A percentile compares a stretch with the other conserved stretches of the same genome.
These are phyloP conservation scores for Saccharomycopsis capsularis DNA, from an alignment of 805 yeast species.

Conservation along the genomic window DNA sequence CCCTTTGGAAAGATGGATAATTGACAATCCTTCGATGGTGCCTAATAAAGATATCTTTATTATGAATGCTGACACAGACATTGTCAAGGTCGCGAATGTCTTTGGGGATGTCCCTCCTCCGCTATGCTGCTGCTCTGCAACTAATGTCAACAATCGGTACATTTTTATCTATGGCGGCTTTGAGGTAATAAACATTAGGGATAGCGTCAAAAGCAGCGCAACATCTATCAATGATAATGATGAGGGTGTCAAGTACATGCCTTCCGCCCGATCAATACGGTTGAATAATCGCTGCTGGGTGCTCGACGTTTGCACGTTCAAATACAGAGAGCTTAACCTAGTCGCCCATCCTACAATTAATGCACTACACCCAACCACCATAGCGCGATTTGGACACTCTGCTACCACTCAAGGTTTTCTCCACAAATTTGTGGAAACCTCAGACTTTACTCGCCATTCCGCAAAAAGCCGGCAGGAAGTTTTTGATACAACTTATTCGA, in stretches of 20 bases:
- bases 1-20: conserved; percentile 36
- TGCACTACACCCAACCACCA: background rate
- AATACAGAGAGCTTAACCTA: conserved; percentile 35
- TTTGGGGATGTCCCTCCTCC: conserved; percentile 46
- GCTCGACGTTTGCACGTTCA: conserved; percentile 43
- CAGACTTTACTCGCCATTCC: too few relatives aligned
- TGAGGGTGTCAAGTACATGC: too few relatives aligned
- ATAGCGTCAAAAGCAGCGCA: too few relatives aligned
- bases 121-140: conserved; percentile 40
- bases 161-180: conserved; percentile 66
- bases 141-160: conserved; percentile 46
- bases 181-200: conserved; percentile 32
- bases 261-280: background rate
- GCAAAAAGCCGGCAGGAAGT: too few relatives aligned
- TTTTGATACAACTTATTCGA: too few relatives aligned
- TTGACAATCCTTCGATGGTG: conserved; percentile 36
- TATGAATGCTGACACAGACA: conserved; percentile 34
- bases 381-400: conserved; percentile 18
- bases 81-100: conserved; percentile 27
- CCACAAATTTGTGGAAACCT: too few relatives aligned
- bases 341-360: background rate
- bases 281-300: conserved; percentile 51
- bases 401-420: background rate
- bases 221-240: too few relatives aligned
- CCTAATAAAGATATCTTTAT: conserved; percentile 35